phyloP scores from a whole-genome alignment of 1,139 yeast genomes.

The Hemisphaericaspora lyxosophila region DNA sequence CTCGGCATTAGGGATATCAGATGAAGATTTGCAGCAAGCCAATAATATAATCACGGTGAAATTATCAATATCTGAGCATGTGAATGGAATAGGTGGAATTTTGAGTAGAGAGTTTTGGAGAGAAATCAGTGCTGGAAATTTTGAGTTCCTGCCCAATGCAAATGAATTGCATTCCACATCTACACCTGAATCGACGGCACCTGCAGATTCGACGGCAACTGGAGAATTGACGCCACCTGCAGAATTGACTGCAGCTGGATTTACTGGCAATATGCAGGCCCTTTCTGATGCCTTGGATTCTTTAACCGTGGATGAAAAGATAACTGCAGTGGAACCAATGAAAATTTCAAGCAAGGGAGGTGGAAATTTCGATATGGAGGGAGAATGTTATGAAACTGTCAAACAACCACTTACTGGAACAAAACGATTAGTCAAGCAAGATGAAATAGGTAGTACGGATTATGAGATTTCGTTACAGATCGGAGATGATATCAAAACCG shows the following conservation, averaged over 20 bases:
- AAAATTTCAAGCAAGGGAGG: conserved; percentile 24
- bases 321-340: conserved; percentile 22
- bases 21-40: conserved; percentile 7
- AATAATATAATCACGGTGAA: conserved; percentile 14
- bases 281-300: background rate
- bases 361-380: conserved; percentile 26
- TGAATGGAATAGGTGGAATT: conserved; percentile 24
- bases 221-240: background rate
- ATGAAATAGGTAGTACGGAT: conserved; percentile 21
- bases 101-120: conserved; percentile 29
- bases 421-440: conserved; percentile 23
- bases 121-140: conserved; percentile 25
- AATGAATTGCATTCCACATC: background rate
- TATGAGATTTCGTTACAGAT: conserved; percentile 23
- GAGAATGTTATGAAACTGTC: conserved; percentile 27
- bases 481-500: conserved; percentile 16
- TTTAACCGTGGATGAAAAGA: conserved; percentile 9
- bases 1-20: conserved; percentile 15
- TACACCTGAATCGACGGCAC: background rate
- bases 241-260: background rate
- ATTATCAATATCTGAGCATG: conserved; percentile 14
- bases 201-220: background rate
- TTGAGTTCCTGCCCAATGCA: conserved; percentile 22
- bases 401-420: conserved; percentile 8
- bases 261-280: no score